phyloP scores from a whole-genome alignment of 2,329 filamentous ascomycete species.

The Falciphora oryzae region DNA sequence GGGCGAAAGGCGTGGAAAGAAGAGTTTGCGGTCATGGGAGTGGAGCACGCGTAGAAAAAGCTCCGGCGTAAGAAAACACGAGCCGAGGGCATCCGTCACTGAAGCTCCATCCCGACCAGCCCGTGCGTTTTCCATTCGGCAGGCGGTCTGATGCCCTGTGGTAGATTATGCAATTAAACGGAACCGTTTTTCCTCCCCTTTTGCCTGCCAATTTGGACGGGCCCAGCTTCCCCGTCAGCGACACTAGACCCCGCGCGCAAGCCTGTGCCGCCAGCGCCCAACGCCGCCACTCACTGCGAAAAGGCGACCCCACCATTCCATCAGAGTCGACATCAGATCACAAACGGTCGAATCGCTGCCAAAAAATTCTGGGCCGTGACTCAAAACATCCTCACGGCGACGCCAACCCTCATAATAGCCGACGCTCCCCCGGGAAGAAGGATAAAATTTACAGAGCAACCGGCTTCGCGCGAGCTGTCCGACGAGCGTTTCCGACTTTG shows the following conservation, averaged over 20 bases:
- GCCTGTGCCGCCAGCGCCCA: slow-evolving; percentile 5
- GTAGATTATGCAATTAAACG: background rate
- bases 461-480: background rate
- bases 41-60: background rate
- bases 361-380: slow-evolving; percentile 8
- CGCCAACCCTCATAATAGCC: background rate
- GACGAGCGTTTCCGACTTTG: background rate
- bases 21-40: background rate
- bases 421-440: background rate
- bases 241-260: background rate
- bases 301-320: slow-evolving; percentile 9
- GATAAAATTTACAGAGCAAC: background rate
- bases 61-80: background rate
- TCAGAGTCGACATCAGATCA: slow-evolving; percentile 6
- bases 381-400: slow-evolving; percentile 3
- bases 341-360: slow-evolving; percentile 3
- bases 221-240: background rate
- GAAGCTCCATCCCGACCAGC: background rate
- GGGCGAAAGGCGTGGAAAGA: background rate
- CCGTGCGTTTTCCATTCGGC: background rate
- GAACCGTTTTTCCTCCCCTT: background rate
- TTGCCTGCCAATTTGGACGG: background rate
- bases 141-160: too few relatives aligned
- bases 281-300: slow-evolving; percentile 2
- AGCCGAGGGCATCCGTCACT: background rate